phyloP scores from a whole-genome alignment of 2,329 filamentous ascomycete species.

The Paracoccidioides brasiliensis region DNA sequence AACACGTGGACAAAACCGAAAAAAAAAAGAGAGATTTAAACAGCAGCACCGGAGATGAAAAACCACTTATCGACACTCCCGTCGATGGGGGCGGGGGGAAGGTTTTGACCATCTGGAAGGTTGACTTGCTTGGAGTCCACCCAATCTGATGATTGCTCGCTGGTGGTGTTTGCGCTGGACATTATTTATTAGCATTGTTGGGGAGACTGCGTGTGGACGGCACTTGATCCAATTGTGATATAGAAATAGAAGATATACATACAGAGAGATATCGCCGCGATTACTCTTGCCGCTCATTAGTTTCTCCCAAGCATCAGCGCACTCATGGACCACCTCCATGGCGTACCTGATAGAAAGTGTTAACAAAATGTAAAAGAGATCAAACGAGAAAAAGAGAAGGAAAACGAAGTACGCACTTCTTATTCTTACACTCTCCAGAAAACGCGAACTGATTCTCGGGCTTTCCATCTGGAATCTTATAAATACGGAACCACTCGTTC shows the following conservation, averaged over 20 bases:
- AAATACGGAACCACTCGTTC: constrained; percentile 99
- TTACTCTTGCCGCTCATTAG: constrained; percentile 81
- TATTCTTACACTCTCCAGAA: constrained; percentile 99
- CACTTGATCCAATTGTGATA: too few species aligned
- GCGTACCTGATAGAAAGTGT: constrained; percentile 51
- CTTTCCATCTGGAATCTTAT: constrained; percentile 99
- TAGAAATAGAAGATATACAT: constrained; percentile 33
- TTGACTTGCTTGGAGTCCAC: constrained; percentile 57
- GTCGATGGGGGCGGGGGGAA: constrained; percentile 79
- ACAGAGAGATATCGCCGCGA: constrained; percentile 68
- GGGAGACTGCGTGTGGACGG: too few species aligned
- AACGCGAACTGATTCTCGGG: constrained; percentile 99
- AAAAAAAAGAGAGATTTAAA: constrained; percentile 40
- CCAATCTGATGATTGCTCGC: constrained; percentile 60
- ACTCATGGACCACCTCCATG: constrained; percentile 89
- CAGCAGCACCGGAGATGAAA: constrained; percentile 96
- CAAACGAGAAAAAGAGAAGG: neutral
- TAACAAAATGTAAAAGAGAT: neutral
- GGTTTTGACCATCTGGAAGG: constrained; percentile 67
- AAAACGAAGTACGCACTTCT: constrained; percentile 50
- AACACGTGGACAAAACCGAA: neutral
- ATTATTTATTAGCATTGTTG: constrained; percentile 7
- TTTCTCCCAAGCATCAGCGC: constrained; percentile 92
- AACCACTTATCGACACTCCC: constrained; percentile 99
- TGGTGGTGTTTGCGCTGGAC: constrained; percentile 63